These are phyloP conservation scores for Saksenaea vasiformis DNA, from an alignment of 371 early-diverging fungal genomes.

Conservation along the genomic window DNA sequence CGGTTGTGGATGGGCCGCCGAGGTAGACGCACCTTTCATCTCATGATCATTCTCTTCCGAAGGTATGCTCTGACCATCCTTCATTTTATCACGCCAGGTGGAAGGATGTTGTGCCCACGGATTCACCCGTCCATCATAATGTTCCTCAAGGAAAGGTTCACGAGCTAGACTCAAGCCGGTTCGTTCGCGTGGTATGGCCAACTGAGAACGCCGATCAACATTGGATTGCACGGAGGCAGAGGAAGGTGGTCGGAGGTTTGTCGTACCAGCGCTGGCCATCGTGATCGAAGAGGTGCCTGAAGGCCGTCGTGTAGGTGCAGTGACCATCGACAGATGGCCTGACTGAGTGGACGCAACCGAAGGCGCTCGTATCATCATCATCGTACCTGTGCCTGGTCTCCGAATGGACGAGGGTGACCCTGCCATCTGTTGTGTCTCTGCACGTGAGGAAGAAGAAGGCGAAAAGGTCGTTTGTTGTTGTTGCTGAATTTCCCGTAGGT, in stretches of 20 bases:
- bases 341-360: slow-evolving; percentile 31
- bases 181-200: neutral
- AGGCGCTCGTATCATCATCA: slow-evolving; percentile 10
- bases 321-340: slow-evolving; percentile 26
- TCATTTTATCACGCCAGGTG: slow-evolving; percentile 15
- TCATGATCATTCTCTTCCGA: slow-evolving; percentile 8
- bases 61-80: slow-evolving; percentile 12
- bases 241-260: slow-evolving; percentile 8
- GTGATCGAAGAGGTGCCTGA: slow-evolving; percentile 15
- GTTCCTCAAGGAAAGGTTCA: slow-evolving; percentile 22
- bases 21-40: neutral
- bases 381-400: neutral
- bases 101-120: slow-evolving; percentile 38
- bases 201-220: neutral
- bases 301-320: slow-evolving; percentile 23
- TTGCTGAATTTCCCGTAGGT: slow-evolving; percentile 26
- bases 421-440: slow-evolving; percentile 1
- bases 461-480: slow-evolving; percentile 7
- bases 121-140: slow-evolving; percentile 35
- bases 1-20: neutral
- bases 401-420: neutral
- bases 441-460: slow-evolving; percentile 4
- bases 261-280: slow-evolving; percentile 2
- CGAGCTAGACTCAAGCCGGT: slow-evolving; percentile 1
- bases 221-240: slow-evolving; percentile 1